A percentile compares a stretch with the other conserved stretches of the same genome.
phyloP scores from a whole-genome alignment of 2,329 filamentous ascomycete species.

The Drechslerella coelobrocha region DNA sequence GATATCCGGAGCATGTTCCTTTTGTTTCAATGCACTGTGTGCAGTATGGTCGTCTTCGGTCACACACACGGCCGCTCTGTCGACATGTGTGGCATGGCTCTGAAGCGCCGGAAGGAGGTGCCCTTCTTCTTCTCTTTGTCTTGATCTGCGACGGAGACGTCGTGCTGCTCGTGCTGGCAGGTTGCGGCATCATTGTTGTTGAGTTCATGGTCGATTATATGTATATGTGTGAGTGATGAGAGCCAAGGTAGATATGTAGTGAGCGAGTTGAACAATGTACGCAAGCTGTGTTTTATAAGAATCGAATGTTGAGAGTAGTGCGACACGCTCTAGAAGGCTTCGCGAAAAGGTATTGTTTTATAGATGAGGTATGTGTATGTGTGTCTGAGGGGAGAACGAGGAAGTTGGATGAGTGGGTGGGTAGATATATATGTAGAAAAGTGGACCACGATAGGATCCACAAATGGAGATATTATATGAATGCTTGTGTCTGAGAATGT shows the following conservation, averaged over 20 bases:
- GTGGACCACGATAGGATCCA: slow-evolving; percentile 38
- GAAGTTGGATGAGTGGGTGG: slow-evolving; percentile 18
- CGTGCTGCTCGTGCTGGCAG: slow-evolving; percentile 50
- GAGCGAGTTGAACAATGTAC: slow-evolving; percentile 28
- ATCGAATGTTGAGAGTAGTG: slow-evolving; percentile 26
- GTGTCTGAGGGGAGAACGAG: slow-evolving; percentile 50
- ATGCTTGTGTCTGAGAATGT: not conserved
- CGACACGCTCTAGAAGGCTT: slow-evolving; percentile 23
- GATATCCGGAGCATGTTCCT: slow-evolving; percentile 93
- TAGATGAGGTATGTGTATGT: slow-evolving; percentile 48
- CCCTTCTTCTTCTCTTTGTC: slow-evolving; percentile 78
- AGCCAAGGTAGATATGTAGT: slow-evolving; percentile 28
- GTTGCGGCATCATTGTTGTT: slow-evolving; percentile 53
- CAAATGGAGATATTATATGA: slow-evolving; percentile 19
- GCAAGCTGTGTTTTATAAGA: slow-evolving; percentile 30
- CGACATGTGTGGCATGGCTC: slow-evolving; percentile 96
- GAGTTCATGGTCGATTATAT: slow-evolving; percentile 52
- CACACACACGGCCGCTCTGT: slow-evolving; percentile 83
- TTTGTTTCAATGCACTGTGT: slow-evolving; percentile 90
- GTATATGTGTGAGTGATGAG: slow-evolving; percentile 30
- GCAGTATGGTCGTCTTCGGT: slow-evolving; percentile 90
- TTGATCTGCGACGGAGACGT: slow-evolving; percentile 53
- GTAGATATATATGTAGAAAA: slow-evolving; percentile 50
- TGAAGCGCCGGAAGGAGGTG: slow-evolving; percentile 83
- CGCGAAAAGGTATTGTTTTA: slow-evolving; percentile 29